These are phyloP conservation scores for Seiridium unicorne DNA, from an alignment of 2,329 filamentous ascomycete genomes.

Conservation along the genomic window DNA sequence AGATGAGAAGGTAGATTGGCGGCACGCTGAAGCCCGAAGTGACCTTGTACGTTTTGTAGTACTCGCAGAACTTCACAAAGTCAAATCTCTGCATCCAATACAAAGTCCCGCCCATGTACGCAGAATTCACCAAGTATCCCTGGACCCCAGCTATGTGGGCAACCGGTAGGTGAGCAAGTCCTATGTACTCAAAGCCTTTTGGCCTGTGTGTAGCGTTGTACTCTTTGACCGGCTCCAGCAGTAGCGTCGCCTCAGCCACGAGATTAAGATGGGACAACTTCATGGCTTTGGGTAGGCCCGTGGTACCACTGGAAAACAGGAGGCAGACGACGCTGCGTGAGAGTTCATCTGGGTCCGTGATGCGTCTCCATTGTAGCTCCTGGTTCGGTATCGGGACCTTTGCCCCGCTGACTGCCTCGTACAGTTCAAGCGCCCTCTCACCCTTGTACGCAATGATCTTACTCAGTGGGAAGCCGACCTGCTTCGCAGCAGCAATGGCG, in stretches of 20 bases:
- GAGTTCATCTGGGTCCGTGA: constrained; percentile 48
- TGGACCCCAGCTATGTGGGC: constrained; percentile 46
- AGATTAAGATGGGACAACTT: constrained; percentile 43
- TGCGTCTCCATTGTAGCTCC: constrained; percentile 48
- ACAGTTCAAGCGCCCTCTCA: constrained; percentile 22
- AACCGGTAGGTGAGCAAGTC: constrained; percentile 41
- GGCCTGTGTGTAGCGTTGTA: constrained; percentile 23
- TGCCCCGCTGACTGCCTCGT: constrained; percentile 25
- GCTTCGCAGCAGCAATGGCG: constrained; percentile 46
- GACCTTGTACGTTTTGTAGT: constrained; percentile 47
- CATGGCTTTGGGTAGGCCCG: constrained; percentile 47
- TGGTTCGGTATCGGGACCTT: constrained; percentile 31
- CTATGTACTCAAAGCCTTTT: constrained; percentile 27
- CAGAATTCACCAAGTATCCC: constrained; percentile 38
- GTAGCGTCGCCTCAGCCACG: constrained; percentile 33
- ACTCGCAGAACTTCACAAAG: constrained; percentile 51
- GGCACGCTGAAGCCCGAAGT: constrained; percentile 59
- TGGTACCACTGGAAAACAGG: constrained; percentile 48
- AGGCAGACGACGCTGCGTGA: constrained; percentile 38
- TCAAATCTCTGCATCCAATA: constrained; percentile 66
- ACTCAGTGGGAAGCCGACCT: constrained; percentile 38
- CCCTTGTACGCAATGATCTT: constrained; percentile 52
- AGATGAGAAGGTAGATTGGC: constrained; percentile 58
- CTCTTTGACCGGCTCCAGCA: constrained; percentile 25
- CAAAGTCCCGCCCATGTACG: constrained; percentile 42